These are phyloP conservation scores for Tylopilus sp. DNA, from an alignment of 1,284 basidiomycete species.

Conservation along the genomic window DNA sequence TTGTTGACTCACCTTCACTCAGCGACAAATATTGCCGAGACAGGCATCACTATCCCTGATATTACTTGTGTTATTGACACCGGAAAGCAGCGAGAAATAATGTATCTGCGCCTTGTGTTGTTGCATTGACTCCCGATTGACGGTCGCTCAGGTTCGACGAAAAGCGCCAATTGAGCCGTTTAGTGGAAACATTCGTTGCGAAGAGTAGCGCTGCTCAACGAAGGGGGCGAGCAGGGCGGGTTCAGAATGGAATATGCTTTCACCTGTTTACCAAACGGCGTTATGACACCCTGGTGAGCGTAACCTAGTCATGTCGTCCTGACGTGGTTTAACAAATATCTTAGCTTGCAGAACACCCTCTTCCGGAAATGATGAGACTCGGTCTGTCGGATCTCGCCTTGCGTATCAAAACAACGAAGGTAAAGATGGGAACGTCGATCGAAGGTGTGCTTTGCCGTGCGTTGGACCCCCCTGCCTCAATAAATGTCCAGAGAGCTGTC, in stretches of 20 bases:
- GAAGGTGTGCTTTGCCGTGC: conserved; percentile 88
- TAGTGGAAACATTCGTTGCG: conserved; percentile 92
- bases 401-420: conserved; percentile 95
- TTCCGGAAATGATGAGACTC: conserved; percentile 94
- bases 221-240: conserved; percentile 89
- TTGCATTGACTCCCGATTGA: conserved; percentile 7
- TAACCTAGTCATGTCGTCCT: conserved; percentile 26
- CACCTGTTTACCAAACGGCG: conserved; percentile 92
- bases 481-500: conserved; percentile 92
- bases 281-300: conserved; percentile 68
- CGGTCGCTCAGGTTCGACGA: conserved; percentile 78
- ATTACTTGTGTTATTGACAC: conserved; percentile 97
- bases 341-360: conserved; percentile 87
- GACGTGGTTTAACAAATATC: conserved; percentile 15
- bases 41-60: conserved; percentile 97
- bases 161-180: conserved; percentile 91
- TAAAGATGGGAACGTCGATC: conserved; percentile 83
- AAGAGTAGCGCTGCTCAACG: conserved; percentile 93
- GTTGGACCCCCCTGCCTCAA: conserved; percentile 82
- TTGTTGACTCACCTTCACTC: conserved; percentile 44
- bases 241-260: conserved; percentile 89
- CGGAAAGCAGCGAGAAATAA: conserved; percentile 93
- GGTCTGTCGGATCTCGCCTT: conserved; percentile 93
- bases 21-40: conserved; percentile 75
- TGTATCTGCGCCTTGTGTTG: conserved; percentile 39